Conservation (phyloP, 1,139 yeast genomes). For the Hanseniaspora uvarum region DNA sequence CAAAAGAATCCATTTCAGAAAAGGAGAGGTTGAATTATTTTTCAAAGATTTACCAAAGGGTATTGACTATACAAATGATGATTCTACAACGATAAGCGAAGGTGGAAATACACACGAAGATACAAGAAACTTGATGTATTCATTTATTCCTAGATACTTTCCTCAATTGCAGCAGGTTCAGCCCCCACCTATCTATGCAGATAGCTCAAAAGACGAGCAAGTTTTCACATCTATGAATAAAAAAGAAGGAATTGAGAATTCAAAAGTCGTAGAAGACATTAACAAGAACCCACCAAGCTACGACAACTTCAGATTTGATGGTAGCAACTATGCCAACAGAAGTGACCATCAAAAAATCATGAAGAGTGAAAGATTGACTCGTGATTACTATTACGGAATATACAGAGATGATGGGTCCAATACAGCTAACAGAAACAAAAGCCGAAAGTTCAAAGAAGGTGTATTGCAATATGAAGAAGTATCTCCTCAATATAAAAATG, state of each 20-base stretch:
- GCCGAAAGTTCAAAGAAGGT: not conserved
- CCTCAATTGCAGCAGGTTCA: constrained; percentile 14
- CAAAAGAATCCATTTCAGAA: constrained; percentile 42
- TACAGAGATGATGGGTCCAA: not conserved
- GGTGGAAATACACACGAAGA: constrained; percentile 1
- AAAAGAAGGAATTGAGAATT: not conserved
- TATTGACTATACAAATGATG: not conserved
- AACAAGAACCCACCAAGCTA: constrained; percentile 6
- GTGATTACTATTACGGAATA: constrained; percentile 4
- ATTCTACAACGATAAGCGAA: not conserved
- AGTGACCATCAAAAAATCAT: constrained; percentile 10
- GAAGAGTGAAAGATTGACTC: not conserved
- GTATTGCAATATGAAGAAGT: constrained; percentile 5
- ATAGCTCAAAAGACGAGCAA: constrained; percentile 3
- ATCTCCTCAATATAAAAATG: constrained; percentile 9
- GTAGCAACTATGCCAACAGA: not conserved
- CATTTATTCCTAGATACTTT: constrained; percentile 7
- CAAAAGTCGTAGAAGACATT: not conserved
- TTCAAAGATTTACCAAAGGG: constrained; percentile 20
- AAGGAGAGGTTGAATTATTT: constrained; percentile 27
- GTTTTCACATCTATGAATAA: not conserved
- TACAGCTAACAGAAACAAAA: not conserved
- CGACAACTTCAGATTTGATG: not conserved
- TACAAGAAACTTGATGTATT: constrained; percentile 13
- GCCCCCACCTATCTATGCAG: constrained; percentile 21